A percentile compares a stretch with the other conserved stretches of the same genome.
Evolutionary conservation across 495 filamentous ascomycete genomes (phyloP).

Genomic region (Xylaria telfairii): DNA sequence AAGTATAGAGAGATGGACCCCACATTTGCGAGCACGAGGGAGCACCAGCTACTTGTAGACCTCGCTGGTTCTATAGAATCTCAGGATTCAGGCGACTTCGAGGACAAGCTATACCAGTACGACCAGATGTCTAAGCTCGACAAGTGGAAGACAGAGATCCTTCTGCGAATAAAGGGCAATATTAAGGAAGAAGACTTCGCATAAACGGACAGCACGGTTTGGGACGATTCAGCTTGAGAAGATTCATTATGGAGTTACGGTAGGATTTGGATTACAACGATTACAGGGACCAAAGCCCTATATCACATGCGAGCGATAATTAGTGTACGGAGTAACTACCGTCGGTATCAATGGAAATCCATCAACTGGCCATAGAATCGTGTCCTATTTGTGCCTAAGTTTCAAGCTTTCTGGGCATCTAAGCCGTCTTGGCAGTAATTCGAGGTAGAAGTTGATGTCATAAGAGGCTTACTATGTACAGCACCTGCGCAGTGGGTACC

Average conservation of each 20-base stretch:
- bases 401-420: not conserved
- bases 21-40: conserved; percentile 73
- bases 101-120: conserved; percentile 83
- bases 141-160: conserved; percentile 91
- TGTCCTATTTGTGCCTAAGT: not conserved
- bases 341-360: conserved; percentile 1
- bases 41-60: conserved; percentile 80
- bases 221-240: not conserved
- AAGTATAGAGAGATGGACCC: conserved; percentile 83
- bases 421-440: not conserved
- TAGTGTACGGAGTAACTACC: conserved; percentile 7
- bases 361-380: not conserved
- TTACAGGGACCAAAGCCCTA: conserved; percentile 17
- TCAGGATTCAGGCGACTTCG: conserved; percentile 79
- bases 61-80: conserved; percentile 71
- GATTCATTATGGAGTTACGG: conserved; percentile 27
- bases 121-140: conserved; percentile 91
- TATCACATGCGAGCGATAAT: conserved; percentile 22
- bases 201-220: conserved; percentile 27
- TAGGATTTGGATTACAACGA: conserved; percentile 22
- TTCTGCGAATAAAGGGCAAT: conserved; percentile 79
- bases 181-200: conserved; percentile 73
- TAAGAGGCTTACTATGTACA: too few species aligned
- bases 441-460: not conserved
- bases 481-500: too few species aligned